Evolutionary conservation across 495 filamentous ascomycete genomes (phyloP).

Genomic region (Physcia stellaris): DNA sequence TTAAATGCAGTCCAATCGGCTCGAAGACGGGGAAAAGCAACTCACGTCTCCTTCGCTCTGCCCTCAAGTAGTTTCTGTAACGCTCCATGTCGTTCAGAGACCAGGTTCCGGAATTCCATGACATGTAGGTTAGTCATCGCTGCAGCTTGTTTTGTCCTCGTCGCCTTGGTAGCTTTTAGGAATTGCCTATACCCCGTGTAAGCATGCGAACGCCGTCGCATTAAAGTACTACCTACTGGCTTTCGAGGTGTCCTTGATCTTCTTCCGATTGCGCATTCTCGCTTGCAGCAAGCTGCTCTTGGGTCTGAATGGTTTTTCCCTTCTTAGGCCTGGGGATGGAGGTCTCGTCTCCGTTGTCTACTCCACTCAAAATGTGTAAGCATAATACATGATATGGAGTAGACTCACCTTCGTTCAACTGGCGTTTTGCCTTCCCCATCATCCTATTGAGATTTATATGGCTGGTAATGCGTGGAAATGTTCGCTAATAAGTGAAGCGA

Average conservation of each 20-base stretch:
- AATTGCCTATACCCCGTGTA: not conserved
- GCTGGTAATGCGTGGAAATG: no score
- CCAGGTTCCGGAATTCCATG: not conserved
- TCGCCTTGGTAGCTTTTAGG: not conserved
- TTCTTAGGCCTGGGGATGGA: no score
- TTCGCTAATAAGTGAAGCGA: no score
- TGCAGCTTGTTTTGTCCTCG: conserved; percentile 1
- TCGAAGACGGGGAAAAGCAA: no score
- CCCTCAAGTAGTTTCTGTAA: not conserved
- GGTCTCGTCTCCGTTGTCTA: no score
- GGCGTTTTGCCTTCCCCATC: no score
- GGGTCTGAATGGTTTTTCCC: not conserved
- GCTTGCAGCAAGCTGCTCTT: not conserved
- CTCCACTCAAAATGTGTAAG: no score
- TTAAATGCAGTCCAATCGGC: no score
- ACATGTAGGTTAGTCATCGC: not conserved
- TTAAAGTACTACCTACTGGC: not conserved
- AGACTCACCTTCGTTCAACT: no score
- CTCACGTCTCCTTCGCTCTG: not conserved
- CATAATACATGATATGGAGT: no score
- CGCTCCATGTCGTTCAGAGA: not conserved
- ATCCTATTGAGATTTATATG: no score
- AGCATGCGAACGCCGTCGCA: not conserved
- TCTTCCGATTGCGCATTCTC: no score
- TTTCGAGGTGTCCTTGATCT: conserved; percentile 1